A percentile compares a stretch with the other conserved stretches of the same genome.
These are phyloP conservation scores for Chrysanthemum makinoi DNA, from an alignment of 129 eudicot genomes.

Conservation along the genomic window DNA sequence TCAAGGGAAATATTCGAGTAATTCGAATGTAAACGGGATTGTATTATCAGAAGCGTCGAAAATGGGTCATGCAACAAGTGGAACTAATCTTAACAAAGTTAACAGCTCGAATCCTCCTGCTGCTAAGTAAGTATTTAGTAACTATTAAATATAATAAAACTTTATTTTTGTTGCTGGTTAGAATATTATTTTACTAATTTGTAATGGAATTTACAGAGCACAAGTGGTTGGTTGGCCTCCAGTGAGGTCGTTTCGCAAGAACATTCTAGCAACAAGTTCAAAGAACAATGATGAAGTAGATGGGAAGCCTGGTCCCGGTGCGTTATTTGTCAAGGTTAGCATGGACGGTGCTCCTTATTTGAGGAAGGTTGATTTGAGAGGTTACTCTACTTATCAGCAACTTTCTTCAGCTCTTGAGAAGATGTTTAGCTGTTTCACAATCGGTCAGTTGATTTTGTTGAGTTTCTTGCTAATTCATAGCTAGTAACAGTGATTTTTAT, in stretches of 20 bases:
- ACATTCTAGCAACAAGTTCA: constrained; percentile 55
- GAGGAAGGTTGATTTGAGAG: constrained; percentile 70
- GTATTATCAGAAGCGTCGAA: constrained; percentile 33
- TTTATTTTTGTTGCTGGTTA: background rate
- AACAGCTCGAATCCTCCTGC: constrained; percentile 46
- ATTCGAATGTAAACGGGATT: constrained; percentile 29
- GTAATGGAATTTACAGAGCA: constrained; percentile 38
- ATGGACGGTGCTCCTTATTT: constrained; percentile 89
- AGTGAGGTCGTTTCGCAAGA: constrained; percentile 70
- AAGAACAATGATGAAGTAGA: constrained; percentile 65
- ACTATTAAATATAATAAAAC: no score
- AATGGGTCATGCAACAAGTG: constrained; percentile 28
- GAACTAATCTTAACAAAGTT: constrained; percentile 23
- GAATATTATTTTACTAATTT: constrained; percentile 9
- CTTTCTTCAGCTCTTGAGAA: constrained; percentile 82
- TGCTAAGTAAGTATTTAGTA: constrained; percentile 59
- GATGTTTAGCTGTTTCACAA: constrained; percentile 74
- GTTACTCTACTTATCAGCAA: constrained; percentile 54
- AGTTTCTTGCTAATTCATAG: background rate
- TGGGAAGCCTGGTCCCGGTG: constrained; percentile 50
- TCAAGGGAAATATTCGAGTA: constrained; percentile 42
- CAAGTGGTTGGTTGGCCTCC: constrained; percentile 89
- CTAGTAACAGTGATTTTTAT: background rate
- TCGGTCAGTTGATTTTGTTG: constrained; percentile 38
- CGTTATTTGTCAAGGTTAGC: constrained; percentile 72